phyloP scores from a whole-genome alignment of 805 yeast genomes.

The Debaryomyces tyrocola region DNA sequence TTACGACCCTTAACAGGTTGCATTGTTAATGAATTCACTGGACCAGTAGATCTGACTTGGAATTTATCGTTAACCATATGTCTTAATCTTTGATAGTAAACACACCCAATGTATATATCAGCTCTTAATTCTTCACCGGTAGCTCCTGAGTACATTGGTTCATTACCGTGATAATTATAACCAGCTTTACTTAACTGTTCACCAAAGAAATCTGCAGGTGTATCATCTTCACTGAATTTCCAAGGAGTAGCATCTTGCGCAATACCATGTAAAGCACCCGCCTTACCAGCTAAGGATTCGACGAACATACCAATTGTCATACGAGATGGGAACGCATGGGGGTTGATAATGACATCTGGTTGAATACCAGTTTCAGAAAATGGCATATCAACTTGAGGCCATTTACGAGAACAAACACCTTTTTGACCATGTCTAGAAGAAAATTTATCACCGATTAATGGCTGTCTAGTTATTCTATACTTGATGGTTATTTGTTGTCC shows the following conservation, averaged over 20 bases:
- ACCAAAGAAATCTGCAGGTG: constrained; percentile 97
- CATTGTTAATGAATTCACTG: constrained; percentile 95
- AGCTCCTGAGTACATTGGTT: constrained; percentile 98
- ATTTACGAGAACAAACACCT: constrained; percentile 97
- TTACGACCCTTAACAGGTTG: constrained; percentile 99
- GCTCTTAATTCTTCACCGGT: constrained; percentile 97
- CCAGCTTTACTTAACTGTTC: constrained; percentile 87
- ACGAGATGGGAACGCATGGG: constrained; percentile 99
- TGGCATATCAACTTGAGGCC: constrained; percentile 98
- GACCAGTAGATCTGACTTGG: constrained; percentile 99
- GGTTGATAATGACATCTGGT: constrained; percentile 96
- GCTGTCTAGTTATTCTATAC: constrained; percentile 86
- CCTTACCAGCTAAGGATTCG: constrained; percentile 97
- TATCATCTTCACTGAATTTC: constrained; percentile 86
- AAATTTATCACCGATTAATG: constrained; percentile 95
- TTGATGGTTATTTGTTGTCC: constrained; percentile 85
- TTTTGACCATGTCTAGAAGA: constrained; percentile 98
- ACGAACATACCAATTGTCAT: constrained; percentile 99
- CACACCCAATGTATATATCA: constrained; percentile 95
- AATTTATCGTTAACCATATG: constrained; percentile 99
- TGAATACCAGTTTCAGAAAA: constrained; percentile 94
- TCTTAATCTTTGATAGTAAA: constrained; percentile 95
- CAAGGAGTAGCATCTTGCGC: constrained; percentile 98
- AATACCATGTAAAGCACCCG: constrained; percentile 96
- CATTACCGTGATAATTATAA: constrained; percentile 96